phyloP scores from a whole-genome alignment of 148 eudicot species.

The Fallopia convolvulus region DNA sequence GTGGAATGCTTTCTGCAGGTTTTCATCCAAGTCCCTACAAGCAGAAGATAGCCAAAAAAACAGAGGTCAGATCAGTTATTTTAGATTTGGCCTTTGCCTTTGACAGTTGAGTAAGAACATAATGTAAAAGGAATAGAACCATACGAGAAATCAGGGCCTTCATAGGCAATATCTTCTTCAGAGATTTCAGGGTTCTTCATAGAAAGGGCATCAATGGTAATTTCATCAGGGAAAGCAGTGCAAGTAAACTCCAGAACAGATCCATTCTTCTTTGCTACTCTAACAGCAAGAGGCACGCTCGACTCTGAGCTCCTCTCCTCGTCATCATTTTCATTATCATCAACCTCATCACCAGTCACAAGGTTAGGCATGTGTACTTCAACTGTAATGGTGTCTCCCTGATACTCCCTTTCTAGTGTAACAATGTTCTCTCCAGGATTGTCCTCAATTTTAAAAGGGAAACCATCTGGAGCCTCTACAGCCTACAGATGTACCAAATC shows the following conservation, averaged over 20 bases:
- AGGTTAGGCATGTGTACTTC: slow-evolving; percentile 58
- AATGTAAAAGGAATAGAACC: slow-evolving; percentile 12
- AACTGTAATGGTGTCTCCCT: slow-evolving; percentile 51
- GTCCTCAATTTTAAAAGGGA: slow-evolving; percentile 54
- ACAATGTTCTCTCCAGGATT: slow-evolving; percentile 43
- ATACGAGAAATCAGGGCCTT: slow-evolving; percentile 67
- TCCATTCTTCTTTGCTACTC: slow-evolving; percentile 37
- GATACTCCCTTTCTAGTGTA: slow-evolving; percentile 43
- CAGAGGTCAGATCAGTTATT: background rate
- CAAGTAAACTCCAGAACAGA: slow-evolving; percentile 44
- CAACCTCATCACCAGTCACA: slow-evolving; percentile 36
- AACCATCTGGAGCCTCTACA: slow-evolving; percentile 32
- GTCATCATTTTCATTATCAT: slow-evolving; percentile 27
- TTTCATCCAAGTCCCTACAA: slow-evolving; percentile 67
- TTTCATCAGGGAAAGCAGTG: slow-evolving; percentile 53
- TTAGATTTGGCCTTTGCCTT: background rate
- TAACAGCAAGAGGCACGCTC: slow-evolving; percentile 45
- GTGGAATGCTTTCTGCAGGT: slow-evolving; percentile 68
- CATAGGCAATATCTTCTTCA: slow-evolving; percentile 52
- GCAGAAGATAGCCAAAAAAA: background rate
- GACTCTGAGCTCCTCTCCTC: slow-evolving; percentile 21
- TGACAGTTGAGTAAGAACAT: background rate
- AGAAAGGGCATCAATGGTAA: slow-evolving; percentile 41
- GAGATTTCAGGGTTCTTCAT: slow-evolving; percentile 36
- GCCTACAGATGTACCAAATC: slow-evolving; percentile 19